Percentiles rank a stretch among this genome's conserved stretches.
Evolutionary conservation across 2,329 filamentous ascomycete genomes (phyloP).

Genomic region (Fusarium sarcochroum): DNA sequence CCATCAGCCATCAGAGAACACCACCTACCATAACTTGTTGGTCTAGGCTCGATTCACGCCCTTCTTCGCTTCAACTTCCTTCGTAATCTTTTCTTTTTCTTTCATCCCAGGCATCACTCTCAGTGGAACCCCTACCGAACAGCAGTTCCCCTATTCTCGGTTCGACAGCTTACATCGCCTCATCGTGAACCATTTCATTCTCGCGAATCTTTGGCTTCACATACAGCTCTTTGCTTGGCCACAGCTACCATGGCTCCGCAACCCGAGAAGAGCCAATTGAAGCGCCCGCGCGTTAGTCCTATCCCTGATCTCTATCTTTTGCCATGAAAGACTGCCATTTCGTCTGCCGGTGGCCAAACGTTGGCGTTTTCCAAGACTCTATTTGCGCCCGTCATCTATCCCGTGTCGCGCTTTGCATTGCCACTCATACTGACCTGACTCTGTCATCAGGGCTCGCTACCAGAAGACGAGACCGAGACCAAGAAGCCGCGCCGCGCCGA

Average conservation of each 20-base stretch:
- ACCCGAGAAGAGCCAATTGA: constrained; percentile 85
- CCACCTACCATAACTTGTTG: constrained; percentile 45
- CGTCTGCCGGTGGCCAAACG: constrained; percentile 13
- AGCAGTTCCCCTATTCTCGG: constrained; percentile 12
- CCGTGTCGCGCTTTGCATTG: constrained; percentile 23
- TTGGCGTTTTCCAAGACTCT: background rate
- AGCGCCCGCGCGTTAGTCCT: constrained; percentile 79
- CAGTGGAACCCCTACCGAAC: constrained; percentile 26
- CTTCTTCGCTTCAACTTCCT: constrained; percentile 34
- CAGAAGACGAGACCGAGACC: constrained; percentile 73
- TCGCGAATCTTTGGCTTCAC: constrained; percentile 35
- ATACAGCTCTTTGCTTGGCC: constrained; percentile 32
- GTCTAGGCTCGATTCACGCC: constrained; percentile 47
- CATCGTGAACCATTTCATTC: constrained; percentile 34
- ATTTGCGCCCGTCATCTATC: constrained; percentile 24
- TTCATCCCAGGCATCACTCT: constrained; percentile 44
- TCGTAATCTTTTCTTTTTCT: constrained; percentile 26
- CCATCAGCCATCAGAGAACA: constrained; percentile 44
- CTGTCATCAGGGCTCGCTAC: constrained; percentile 72
- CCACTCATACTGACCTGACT: constrained; percentile 41
- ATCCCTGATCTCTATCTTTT: constrained; percentile 19
- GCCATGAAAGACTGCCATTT: constrained; percentile 15
- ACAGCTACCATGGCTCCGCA: constrained; percentile 68
- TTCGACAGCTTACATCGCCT: constrained; percentile 13
- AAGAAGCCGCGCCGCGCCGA: constrained; percentile 90